Evolutionary conservation across 176 grass and related monocot species (phyloP).

Genomic region (Phyllostachys edulis): DNA sequence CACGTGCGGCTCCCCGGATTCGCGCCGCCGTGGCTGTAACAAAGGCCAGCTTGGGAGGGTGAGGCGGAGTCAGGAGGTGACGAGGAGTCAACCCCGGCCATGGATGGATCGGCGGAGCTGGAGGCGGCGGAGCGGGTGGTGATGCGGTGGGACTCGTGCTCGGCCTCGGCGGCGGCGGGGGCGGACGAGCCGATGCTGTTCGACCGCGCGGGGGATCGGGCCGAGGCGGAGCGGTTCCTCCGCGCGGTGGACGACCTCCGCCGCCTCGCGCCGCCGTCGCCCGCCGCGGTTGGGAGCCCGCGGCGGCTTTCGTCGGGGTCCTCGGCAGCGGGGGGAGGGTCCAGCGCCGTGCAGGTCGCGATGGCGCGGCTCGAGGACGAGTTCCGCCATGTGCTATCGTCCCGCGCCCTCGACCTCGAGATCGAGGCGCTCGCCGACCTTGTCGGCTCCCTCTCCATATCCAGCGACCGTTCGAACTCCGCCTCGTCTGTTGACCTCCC

Average conservation of each 20-base stretch:
- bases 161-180: slow-evolving; percentile 21
- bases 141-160: slow-evolving; percentile 51
- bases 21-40: slow-evolving; percentile 44
- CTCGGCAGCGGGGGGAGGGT: not conserved
- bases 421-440: slow-evolving; percentile 60
- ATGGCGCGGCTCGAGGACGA: slow-evolving; percentile 85
- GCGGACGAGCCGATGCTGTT: slow-evolving; percentile 60
- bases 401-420: slow-evolving; percentile 56
- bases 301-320: slow-evolving; percentile 46
- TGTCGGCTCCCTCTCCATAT: slow-evolving; percentile 46
- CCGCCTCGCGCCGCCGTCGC: slow-evolving; percentile 45
- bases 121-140: slow-evolving; percentile 57
- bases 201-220: slow-evolving; percentile 38
- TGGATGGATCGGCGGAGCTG: slow-evolving; percentile 64
- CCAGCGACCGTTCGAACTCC: slow-evolving; percentile 33
- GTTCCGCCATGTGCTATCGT: slow-evolving; percentile 69
- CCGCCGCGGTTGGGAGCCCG: slow-evolving; percentile 47
- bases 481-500: slow-evolving; percentile 28
- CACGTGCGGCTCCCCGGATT: slow-evolving; percentile 63
- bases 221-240: slow-evolving; percentile 61
- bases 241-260: slow-evolving; percentile 67
- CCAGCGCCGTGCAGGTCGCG: slow-evolving; percentile 48
- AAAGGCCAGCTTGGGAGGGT: slow-evolving; percentile 21
- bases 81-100: slow-evolving; percentile 41
- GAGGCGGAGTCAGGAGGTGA: slow-evolving; percentile 5